Percentiles rank a stretch among this genome's conserved stretches.
These are phyloP conservation scores for Coemansia sp. DNA, from an alignment of 192 early-diverging fungal genomes.

Conservation along the genomic window DNA sequence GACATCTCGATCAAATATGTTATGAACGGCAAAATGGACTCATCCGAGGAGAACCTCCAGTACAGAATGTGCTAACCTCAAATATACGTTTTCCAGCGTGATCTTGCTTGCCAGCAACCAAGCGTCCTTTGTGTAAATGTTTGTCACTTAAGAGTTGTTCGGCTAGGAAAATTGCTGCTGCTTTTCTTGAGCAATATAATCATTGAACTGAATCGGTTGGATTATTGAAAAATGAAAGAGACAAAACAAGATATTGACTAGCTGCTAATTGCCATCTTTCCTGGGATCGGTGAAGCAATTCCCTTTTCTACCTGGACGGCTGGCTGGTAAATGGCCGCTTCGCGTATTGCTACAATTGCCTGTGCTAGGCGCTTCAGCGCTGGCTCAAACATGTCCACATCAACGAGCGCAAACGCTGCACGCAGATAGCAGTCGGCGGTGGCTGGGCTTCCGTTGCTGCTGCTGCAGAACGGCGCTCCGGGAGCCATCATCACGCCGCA, in stretches of 20 bases:
- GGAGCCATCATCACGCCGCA: slow-evolving; percentile 55
- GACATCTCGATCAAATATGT: slow-evolving; percentile 81
- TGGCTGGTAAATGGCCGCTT: neutral
- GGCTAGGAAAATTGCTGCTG: too few relatives aligned
- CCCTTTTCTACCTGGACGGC: neutral
- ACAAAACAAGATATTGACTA: neutral
- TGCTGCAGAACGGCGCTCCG: slow-evolving; percentile 39
- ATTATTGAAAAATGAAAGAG: too few relatives aligned
- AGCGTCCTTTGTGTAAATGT: neutral
- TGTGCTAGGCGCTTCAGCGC: slow-evolving; percentile 44
- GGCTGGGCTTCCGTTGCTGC: neutral
- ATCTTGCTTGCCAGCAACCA: neutral
- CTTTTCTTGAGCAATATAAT: too few relatives aligned
- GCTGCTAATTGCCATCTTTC: slow-evolving; percentile 4
- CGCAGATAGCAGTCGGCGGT: slow-evolving; percentile 33
- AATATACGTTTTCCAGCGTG: neutral
- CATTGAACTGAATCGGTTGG: neutral
- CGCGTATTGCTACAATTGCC: slow-evolving; percentile 27
- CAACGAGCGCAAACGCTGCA: slow-evolving; percentile 47
- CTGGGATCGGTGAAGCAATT: neutral
- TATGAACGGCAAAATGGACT: slow-evolving; percentile 60
- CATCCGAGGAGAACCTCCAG: slow-evolving; percentile 53
- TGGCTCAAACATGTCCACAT: slow-evolving; percentile 50
- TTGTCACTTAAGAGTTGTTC: neutral
- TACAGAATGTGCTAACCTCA: slow-evolving; percentile 69